phyloP scores from a whole-genome alignment of 83 land plant species.

The Picea abies region DNA sequence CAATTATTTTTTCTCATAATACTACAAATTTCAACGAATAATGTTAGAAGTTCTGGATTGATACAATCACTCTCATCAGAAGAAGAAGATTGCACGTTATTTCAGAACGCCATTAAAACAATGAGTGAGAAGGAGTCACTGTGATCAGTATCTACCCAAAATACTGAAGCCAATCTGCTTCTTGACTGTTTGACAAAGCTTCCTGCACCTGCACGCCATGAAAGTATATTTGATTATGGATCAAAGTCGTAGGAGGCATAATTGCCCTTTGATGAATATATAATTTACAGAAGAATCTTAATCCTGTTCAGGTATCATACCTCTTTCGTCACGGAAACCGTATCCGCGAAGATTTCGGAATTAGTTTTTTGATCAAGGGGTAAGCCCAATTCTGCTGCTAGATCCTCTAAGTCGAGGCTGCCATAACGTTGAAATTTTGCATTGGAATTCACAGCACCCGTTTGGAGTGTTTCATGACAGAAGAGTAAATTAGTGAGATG shows the following conservation, averaged over 20 bases:
- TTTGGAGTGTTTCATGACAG: background rate
- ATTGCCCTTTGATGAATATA: background rate
- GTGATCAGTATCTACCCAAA: conserved; percentile 4
- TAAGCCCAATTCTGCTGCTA: background rate
- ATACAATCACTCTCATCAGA: no score
- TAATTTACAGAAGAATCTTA: background rate
- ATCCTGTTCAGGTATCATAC: background rate
- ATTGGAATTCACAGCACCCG: background rate
- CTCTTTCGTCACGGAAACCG: background rate
- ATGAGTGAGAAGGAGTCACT: background rate
- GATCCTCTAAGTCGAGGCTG: background rate
- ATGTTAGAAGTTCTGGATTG: no score
- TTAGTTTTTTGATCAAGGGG: background rate
- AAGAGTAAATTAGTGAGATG: background rate
- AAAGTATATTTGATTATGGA: background rate
- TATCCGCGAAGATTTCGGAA: background rate
- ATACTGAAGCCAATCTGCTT: conserved; percentile 13
- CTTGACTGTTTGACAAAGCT: conserved; percentile 10
- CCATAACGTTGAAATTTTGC: background rate
- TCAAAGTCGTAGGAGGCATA: background rate
- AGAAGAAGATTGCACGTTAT: no score
- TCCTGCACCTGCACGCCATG: conserved; percentile 7
- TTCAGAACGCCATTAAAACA: no score
- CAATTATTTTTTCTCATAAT: no score
- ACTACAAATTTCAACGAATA: no score